These are phyloP conservation scores for Amesomyces nigricolor DNA, from an alignment of 2,329 filamentous ascomycete genomes.

Conservation along the genomic window DNA sequence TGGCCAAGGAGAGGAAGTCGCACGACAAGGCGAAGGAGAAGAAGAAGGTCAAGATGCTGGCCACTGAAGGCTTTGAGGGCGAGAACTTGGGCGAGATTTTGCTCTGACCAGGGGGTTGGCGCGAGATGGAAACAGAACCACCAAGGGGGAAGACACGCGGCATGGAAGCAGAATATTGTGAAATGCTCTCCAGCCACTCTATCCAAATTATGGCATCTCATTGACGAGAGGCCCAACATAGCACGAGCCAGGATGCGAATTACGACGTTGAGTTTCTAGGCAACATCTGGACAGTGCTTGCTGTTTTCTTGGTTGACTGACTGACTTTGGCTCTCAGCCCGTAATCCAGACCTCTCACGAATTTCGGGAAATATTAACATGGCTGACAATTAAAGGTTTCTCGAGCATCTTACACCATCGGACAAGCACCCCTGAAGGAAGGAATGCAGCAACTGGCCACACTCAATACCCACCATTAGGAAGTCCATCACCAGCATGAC, in stretches of 20 bases:
- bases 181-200: conserved; percentile 43
- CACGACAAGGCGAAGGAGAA: conserved; percentile 70
- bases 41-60: conserved; percentile 62
- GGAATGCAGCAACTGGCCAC: conserved; percentile 39
- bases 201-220: neutral
- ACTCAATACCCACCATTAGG: conserved; percentile 36
- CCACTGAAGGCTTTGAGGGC: conserved; percentile 78
- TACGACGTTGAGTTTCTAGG: conserved; percentile 2
- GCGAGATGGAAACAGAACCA: neutral
- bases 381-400: neutral
- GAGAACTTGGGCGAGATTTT: conserved; percentile 74
- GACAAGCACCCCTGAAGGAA: conserved; percentile 33
- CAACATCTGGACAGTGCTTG: neutral
- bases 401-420: neutral
- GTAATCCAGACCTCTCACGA: neutral
- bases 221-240: conserved; percentile 2
- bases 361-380: neutral
- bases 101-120: conserved; percentile 41
- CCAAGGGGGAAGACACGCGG: conserved; percentile 15
- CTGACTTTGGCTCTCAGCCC: no score
- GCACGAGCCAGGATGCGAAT: conserved; percentile 2
- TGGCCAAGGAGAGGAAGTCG: conserved; percentile 66
- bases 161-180: conserved; percentile 56
- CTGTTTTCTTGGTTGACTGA: neutral
- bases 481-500: conserved; percentile 42